Base-by-base conservation (phyloP, 2,329 filamentous ascomycete genomes). In the Pyrenophora tritici-repentis region DNA sequence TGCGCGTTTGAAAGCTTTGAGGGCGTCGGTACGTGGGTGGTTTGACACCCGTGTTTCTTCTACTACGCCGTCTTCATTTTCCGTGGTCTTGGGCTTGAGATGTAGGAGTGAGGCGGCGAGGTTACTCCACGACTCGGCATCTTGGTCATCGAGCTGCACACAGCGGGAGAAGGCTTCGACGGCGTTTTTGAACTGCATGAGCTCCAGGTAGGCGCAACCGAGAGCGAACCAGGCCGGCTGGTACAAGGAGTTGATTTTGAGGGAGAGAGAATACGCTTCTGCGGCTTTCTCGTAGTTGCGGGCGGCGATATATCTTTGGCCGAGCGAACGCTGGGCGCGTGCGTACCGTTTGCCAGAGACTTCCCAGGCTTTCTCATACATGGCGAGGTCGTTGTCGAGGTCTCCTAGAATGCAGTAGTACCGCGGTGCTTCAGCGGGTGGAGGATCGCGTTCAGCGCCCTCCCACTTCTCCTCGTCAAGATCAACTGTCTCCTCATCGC, bases 331-430 rank as follows among this genome's bases (percentile, higher is more conserved):
- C 68, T 97, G 93, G 0, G 94, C 93, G 3, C 94, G 85, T 0
- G 91, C 87, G 68, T 91, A 99, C 12, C 92, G 84, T 41, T 85
- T 74, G 2, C 86, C 86, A 0, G 92, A 97, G 1, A 96, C 83
- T 16, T 87, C 84, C 94, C 94, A 99, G 0, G 93, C 91, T 12
- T 87, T 88, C 58, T 90, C 83, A 75, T 95, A 99, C 76, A 92
- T 84, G 8, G 76, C 72, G 0, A 87, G 81, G 8, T 94, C 83
- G 17, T 86, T 80, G 60, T 96, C 90, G 13, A 99, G 81, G 62
- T 99, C 94, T 14, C 93, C 94, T 1, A 99, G 79, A 50, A 99
- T 97, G 69, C 93, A 97, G 78, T 92, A 93, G 4, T 97, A 77
- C 0, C 94, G 85, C 0, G 94, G 89, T 1, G 93, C 90, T 68